Conservation (phyloP, 257 asterid genomes). For the Cinchona pubescens region DNA sequence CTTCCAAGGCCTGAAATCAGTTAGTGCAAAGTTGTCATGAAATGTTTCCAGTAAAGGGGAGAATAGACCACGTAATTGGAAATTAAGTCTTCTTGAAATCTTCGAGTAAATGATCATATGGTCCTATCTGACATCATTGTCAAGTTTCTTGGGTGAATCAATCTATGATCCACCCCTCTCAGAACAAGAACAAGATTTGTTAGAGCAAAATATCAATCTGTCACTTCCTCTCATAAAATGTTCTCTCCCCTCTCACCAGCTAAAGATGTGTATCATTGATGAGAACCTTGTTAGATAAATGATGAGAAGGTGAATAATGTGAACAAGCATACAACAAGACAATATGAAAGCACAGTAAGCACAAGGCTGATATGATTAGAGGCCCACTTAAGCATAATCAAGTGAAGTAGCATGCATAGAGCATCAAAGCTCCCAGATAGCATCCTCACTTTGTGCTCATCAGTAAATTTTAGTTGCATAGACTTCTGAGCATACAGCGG, state of each 20-base stretch:
- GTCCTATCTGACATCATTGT: background rate
- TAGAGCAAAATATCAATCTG: background rate
- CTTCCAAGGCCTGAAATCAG: slow-evolving; percentile 77
- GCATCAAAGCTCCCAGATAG: background rate
- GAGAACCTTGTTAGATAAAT: background rate
- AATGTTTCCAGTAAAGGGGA: background rate
- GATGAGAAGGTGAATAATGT: background rate
- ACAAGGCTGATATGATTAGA: background rate
- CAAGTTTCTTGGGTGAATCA: background rate
- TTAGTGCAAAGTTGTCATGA: background rate
- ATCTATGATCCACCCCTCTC: background rate
- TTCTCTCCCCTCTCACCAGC: background rate
- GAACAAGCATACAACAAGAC: background rate
- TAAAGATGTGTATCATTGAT: background rate
- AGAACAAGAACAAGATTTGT: background rate
- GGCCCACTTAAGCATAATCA: background rate
- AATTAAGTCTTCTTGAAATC: background rate
- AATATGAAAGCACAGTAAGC: background rate
- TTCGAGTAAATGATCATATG: background rate
- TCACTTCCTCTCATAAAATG: background rate
- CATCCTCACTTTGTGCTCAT: background rate
- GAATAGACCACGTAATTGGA: background rate
- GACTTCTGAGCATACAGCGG: background rate
- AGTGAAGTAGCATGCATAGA: background rate
- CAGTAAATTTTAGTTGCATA: background rate